Evolutionary conservation across 148 eudicot genomes (phyloP).

Genomic region (Simmondsia chinensis): DNA sequence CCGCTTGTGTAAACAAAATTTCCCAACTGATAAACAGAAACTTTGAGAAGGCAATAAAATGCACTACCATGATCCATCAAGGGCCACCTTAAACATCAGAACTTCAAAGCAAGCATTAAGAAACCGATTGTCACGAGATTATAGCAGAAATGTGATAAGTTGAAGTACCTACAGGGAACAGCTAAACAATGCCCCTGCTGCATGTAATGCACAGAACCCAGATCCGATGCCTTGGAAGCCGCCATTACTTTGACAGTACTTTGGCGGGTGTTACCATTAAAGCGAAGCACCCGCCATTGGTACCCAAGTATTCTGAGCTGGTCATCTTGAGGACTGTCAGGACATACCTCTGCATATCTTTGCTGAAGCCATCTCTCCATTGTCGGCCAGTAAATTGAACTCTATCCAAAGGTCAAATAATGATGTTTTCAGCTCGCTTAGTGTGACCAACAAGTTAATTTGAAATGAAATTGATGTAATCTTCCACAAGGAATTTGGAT

Average conservation of each 20-base stretch:
- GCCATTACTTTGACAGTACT: constrained; percentile 84
- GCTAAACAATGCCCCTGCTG: constrained; percentile 87
- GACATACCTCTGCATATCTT: constrained; percentile 44
- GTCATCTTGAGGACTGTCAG: constrained; percentile 21
- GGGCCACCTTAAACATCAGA: too few relatives aligned
- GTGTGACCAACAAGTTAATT: too few relatives aligned
- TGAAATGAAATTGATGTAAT: too few relatives aligned
- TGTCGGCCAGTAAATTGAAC: constrained; percentile 43
- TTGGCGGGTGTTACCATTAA: constrained; percentile 79
- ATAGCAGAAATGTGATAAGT: too few relatives aligned
- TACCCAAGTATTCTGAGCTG: constrained; percentile 61
- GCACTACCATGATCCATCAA: too few relatives aligned
- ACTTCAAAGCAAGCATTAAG: too few relatives aligned
- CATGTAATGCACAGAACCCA: constrained; percentile 43
- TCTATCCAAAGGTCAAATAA: constrained; percentile 23
- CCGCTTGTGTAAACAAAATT: too few relatives aligned
- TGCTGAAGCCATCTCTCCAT: constrained; percentile 61
- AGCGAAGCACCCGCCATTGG: constrained; percentile 92
- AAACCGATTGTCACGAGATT: too few relatives aligned
- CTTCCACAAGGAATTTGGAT: too few relatives aligned
- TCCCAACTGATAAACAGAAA: too few relatives aligned
- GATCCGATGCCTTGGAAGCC: constrained; percentile 51
- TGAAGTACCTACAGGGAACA: constrained; percentile 63
- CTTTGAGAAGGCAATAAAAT: too few relatives aligned
- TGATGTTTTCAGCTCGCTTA: too few relatives aligned